Evolutionary conservation across 257 asterid species (phyloP).

Genomic region (Nicotiana undulata): DNA sequence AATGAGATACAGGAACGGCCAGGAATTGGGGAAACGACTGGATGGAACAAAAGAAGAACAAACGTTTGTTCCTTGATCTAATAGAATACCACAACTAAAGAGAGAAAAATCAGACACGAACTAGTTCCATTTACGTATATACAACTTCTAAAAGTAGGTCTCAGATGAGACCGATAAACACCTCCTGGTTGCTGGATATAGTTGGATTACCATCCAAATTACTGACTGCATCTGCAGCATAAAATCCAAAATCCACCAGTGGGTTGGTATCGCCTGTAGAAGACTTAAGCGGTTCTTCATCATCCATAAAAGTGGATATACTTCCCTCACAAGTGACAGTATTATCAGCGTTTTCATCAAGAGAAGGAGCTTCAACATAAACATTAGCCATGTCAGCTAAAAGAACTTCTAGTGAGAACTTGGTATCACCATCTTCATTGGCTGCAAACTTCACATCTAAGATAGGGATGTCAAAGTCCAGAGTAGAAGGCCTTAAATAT

Average conservation of each 20-base stretch:
- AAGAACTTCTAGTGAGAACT: conserved; percentile 54
- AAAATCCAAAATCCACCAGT: conserved; percentile 35
- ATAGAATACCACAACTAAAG: background rate
- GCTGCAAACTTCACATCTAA: conserved; percentile 56
- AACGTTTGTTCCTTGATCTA: background rate
- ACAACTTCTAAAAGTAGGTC: background rate
- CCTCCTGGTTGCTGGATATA: conserved; percentile 25
- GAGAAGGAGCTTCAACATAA: conserved; percentile 16
- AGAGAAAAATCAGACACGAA: background rate
- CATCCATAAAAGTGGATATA: conserved; percentile 13
- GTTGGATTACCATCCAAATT: conserved; percentile 19
- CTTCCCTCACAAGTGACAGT: conserved; percentile 10
- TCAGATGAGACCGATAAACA: conserved; percentile 46
- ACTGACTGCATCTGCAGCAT: conserved; percentile 22
- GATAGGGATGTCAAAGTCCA: conserved; percentile 57
- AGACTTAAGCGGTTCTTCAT: conserved; percentile 12
- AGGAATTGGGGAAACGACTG: background rate
- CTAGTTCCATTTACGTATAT: background rate
- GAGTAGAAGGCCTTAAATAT: conserved; percentile 19
- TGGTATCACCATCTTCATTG: conserved; percentile 12
- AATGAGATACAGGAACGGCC: background rate
- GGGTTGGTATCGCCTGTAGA: conserved; percentile 13
- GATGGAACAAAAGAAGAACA: background rate
- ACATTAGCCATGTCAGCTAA: conserved; percentile 29
- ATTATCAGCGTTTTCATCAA: conserved; percentile 6